phyloP scores from a whole-genome alignment of 208 protist genomes.

The Porcisia hertigi region DNA sequence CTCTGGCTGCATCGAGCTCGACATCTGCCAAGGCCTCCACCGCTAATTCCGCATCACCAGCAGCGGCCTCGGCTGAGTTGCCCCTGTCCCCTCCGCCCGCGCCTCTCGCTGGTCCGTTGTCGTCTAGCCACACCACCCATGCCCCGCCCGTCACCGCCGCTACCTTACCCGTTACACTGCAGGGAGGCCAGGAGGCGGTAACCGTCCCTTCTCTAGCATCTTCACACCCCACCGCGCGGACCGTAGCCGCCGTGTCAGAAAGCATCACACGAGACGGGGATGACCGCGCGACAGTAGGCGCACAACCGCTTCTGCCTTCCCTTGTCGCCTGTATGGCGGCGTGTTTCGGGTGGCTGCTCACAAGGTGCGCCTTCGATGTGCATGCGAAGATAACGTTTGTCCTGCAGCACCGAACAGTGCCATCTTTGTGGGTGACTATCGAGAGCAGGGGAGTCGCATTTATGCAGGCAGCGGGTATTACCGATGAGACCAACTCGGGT shows the following conservation, averaged over 20 bases:
- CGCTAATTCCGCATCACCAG: background rate
- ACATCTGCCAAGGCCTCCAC: background rate
- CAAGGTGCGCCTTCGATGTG: constrained; percentile 1
- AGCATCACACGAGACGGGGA: background rate
- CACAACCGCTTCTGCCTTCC: constrained; percentile 3
- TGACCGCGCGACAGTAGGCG: background rate
- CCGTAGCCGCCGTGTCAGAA: background rate
- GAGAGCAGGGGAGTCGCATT: background rate
- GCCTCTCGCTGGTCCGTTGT: background rate
- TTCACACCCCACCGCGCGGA: background rate
- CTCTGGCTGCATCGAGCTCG: background rate
- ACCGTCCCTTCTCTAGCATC: background rate
- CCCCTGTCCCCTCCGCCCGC: background rate
- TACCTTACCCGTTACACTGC: background rate
- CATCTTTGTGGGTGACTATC: constrained; percentile 1
- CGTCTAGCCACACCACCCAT: background rate
- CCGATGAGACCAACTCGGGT: background rate
- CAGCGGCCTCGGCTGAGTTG: background rate
- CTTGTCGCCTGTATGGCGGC: constrained; percentile 18
- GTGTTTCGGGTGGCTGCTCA: constrained; percentile 28
- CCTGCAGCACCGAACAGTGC: constrained; percentile 4
- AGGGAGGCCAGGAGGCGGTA: background rate
- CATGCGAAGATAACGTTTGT: constrained; percentile 3
- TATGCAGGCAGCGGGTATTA: background rate
- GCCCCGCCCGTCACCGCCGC: background rate